Conservation (phyloP, 371 early-diverging fungal genomes). For the Apophysomyces variabilis region DNA sequence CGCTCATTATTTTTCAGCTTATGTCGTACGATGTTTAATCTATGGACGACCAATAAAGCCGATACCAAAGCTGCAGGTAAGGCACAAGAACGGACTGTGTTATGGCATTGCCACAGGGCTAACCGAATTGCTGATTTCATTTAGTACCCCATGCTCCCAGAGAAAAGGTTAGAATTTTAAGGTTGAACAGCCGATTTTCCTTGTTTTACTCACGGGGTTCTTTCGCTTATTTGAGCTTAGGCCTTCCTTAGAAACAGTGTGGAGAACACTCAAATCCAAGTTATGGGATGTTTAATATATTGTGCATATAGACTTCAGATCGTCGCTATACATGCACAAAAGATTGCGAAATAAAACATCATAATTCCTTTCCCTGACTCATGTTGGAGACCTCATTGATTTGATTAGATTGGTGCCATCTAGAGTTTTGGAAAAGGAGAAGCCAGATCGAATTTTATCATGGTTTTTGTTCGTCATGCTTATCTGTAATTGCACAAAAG, state of each 20-base stretch:
- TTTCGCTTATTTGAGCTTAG: constrained; percentile 11
- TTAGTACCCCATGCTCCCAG: constrained; percentile 65
- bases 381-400: too few relatives aligned
- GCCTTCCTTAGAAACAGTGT: constrained; percentile 26
- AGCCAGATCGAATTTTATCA: too few relatives aligned
- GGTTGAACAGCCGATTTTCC: not conserved
- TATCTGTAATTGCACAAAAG: too few relatives aligned
- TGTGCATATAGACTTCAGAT: not conserved
- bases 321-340: not conserved
- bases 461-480: too few relatives aligned
- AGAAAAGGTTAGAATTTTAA: constrained; percentile 45
- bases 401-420: too few relatives aligned
- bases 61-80: constrained; percentile 61
- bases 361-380: too few relatives aligned
- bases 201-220: not conserved
- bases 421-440: too few relatives aligned
- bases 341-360: not conserved
- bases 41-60: constrained; percentile 66
- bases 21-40: constrained; percentile 60
- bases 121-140: not conserved
- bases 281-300: constrained; percentile 18
- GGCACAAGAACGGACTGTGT: not conserved
- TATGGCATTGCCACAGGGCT: too few relatives aligned
- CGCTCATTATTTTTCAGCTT: constrained; percentile 62
- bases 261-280: constrained; percentile 33